phyloP scores from a whole-genome alignment of 192 early-diverging fungal genomes.

The Dimargaris cristalligena region DNA sequence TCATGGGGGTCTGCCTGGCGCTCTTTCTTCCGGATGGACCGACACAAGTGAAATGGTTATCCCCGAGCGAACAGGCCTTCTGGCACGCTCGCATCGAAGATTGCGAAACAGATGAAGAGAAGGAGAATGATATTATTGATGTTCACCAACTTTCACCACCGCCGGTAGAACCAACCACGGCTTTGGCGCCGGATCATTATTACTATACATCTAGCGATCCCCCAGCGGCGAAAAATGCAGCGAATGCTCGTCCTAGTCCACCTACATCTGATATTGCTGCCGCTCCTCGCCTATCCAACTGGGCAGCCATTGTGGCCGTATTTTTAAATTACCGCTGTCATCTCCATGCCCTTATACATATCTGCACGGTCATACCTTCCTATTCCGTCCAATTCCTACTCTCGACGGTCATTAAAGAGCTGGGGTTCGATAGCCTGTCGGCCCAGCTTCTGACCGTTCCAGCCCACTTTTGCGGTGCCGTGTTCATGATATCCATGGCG shows the following conservation, averaged over 20 bases:
- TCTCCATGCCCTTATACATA: constrained; percentile 40
- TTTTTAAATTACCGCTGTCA: constrained; percentile 32
- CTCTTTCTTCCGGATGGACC: constrained; percentile 39
- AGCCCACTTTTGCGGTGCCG: constrained; percentile 19
- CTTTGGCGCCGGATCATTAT: neutral
- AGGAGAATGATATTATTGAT: neutral
- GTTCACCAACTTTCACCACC: neutral
- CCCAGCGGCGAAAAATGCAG: too few species aligned
- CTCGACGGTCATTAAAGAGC: constrained; percentile 26
- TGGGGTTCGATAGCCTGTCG: constrained; percentile 24
- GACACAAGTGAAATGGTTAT: constrained; percentile 7
- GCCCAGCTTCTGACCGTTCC: constrained; percentile 29
- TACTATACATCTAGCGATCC: neutral
- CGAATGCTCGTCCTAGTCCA: too few species aligned
- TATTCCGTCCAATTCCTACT: constrained; percentile 20
- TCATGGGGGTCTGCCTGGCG: constrained; percentile 32
- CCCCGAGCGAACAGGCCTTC: neutral
- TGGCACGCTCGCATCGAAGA: too few species aligned
- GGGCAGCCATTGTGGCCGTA: constrained; percentile 12
- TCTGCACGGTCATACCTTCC: constrained; percentile 40
- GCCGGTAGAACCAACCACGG: neutral
- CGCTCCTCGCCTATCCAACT: neutral
- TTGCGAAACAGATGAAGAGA: too few species aligned
- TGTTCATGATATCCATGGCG: constrained; percentile 26
- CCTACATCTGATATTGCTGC: too few species aligned